Percentiles rank a stretch among this genome's conserved stretches.
These are phyloP conservation scores for Cyathus striatus DNA, from an alignment of 768 basidiomycete species.

Conservation along the genomic window DNA sequence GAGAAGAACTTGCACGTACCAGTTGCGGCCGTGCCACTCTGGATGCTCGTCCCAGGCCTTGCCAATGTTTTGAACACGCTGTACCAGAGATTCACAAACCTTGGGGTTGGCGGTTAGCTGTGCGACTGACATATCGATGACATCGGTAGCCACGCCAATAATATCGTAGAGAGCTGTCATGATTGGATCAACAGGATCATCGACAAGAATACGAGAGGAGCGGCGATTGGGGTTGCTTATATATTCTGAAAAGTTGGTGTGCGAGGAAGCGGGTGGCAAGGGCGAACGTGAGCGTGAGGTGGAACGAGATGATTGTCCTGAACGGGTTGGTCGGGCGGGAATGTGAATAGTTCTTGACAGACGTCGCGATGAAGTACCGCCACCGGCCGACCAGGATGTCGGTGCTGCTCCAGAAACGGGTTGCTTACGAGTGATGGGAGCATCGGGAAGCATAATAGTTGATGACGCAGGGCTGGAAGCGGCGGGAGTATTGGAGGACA, in stretches of 20 bases:
- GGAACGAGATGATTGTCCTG: constrained; percentile 85
- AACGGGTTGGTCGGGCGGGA: constrained; percentile 56
- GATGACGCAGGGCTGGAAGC: constrained; percentile 63
- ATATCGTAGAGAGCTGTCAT: constrained; percentile 88
- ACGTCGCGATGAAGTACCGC: constrained; percentile 64
- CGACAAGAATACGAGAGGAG: constrained; percentile 77
- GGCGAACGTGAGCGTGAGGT: constrained; percentile 95
- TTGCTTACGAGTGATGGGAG: constrained; percentile 62
- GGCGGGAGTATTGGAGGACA: constrained; percentile 49
- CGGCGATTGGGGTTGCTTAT: constrained; percentile 51
- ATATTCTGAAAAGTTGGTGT: constrained; percentile 62
- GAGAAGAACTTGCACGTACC: constrained; percentile 96
- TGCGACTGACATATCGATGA: constrained; percentile 83
- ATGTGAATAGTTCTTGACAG: constrained; percentile 84
- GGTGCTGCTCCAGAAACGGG: constrained; percentile 37
- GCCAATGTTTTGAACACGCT: constrained; percentile 87
- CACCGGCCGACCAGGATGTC: constrained; percentile 43
- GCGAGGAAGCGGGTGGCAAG: constrained; percentile 64
- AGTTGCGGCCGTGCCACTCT: constrained; percentile 95
- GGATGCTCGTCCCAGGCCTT: constrained; percentile 97
- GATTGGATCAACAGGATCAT: constrained; percentile 86
- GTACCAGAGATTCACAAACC: constrained; percentile 80
- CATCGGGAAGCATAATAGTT: constrained; percentile 56
- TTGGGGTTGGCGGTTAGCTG: constrained; percentile 86
- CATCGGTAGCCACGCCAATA: constrained; percentile 89